Evolutionary conservation across 176 grass and related monocot genomes (phyloP), one percentile per base, ranked within the genome.

Genomic region (Miscanthus lutarioriparius): DNA sequence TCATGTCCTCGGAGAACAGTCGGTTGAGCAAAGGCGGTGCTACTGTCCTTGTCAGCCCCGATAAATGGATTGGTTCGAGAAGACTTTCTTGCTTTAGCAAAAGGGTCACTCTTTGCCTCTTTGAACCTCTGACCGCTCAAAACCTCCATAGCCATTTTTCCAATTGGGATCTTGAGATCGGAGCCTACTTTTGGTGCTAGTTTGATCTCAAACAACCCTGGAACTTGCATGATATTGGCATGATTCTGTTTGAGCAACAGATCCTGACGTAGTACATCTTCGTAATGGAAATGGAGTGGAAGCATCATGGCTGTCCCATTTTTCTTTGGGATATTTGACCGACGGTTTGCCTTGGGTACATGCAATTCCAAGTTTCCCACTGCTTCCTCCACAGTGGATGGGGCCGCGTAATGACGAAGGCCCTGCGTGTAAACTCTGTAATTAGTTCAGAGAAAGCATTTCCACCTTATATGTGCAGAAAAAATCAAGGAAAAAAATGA

Each of bases 141-240:
- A 85, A 91, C 88, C 82, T 91, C 89, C 82, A 91, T 91, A 45
- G 89, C 86, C 62, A 88, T 23, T 88, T 91, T 91, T 30, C 75
- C 86, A 66, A 88, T 88, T 67, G 80, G 81, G 43, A 85, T 76
- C 54, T 12, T 91, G 63, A 86, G 75, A 22, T 86, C 67, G 25
- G 80, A 70, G 10, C 64, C 37, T 54, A 59, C 65, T 82, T 67
- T 84, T 67, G 89, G 89, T 67, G 66, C 64, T 72, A 91, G 53
- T 91, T 64, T 84, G 36, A 91, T 67, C 54, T 84, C 89, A 72
- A 69, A 86, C 80, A 88, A 53, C 39, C 86, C 77, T 86, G 70
- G 90, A 72, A 89, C 82, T 78, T 88, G 72, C 86, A 88, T 88
- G 75, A 82, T 25, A 25, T 91, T 88, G 37, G 65, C 68, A 47